Evolutionary conservation across 176 grass and related monocot genomes (phyloP), one percentile per base, ranked within the genome.

Genomic region (Triticum monococcum): DNA sequence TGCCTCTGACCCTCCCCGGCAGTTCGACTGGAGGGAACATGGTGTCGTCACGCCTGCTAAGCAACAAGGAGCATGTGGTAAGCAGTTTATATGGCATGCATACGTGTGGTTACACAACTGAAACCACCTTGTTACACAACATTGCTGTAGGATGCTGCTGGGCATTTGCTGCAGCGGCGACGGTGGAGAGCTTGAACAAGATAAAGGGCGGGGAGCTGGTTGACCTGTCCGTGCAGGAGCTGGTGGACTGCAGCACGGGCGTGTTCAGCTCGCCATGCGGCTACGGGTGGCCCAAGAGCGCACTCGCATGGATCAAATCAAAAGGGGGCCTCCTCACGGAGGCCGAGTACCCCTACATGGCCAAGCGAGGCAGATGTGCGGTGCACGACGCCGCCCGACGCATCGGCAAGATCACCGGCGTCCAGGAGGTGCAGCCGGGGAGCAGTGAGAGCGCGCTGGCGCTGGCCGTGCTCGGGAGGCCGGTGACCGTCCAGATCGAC

Each of bases 21-120:
- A 40, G 9, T 71, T 94, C 0, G 92, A 94, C 68, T 91, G 89
- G 92, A 85, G 91, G 69, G 72, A 83, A 35, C 78, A 86, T 65
- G 91, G 91, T 25, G 82, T 79, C 0, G 91, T 93, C 46, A 86
- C 91, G 12, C 72, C 25, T 17, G 46, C 89, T 12, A 93, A 93
- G 82, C 63, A 93, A 79, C 91, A 93, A 86, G 88, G 86, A 22
- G 56, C 79, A 79, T 93, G 91, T 11, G 83, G 86, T 93, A 72
- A 78, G 11, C 0, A 2, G 31, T 74, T 26, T 26, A 26, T 13
- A 30, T 5, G 12, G 5, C 25, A 31, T 16, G 64, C 5, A 20
- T 20, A 6, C 17, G 52, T 56, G 4, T 56, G 52, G 48, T 52
- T 52, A 52, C 48, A 52, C 14, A 52, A 4, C 1, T 28, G 62